A percentile compares a stretch with the other conserved stretches of the same genome.
These are phyloP conservation scores for Amanita rimosa DNA, from an alignment of 768 basidiomycete species.

Conservation along the genomic window DNA sequence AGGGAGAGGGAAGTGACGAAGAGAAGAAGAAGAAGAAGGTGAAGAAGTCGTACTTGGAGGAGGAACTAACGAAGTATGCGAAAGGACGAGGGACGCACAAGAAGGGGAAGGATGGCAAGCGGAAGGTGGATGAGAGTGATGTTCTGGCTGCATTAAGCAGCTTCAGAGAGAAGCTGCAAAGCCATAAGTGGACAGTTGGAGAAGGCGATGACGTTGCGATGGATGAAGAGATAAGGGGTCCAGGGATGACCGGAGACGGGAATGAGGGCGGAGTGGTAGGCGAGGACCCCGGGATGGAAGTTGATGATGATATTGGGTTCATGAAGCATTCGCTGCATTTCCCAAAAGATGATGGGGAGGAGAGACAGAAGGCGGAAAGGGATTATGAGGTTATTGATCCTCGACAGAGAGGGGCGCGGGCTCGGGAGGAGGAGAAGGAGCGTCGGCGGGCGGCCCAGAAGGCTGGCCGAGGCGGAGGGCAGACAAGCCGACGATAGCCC, in stretches of 20 bases:
- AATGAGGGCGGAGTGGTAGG: constrained; percentile 14
- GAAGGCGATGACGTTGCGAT: constrained; percentile 7
- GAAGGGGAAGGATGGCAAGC: constrained; percentile 35
- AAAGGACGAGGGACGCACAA: constrained; percentile 49
- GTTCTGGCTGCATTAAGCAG: constrained; percentile 56
- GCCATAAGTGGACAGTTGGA: constrained; percentile 16
- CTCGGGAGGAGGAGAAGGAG: constrained; percentile 70
- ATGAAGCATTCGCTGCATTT: constrained; percentile 63
- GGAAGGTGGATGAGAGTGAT: constrained; percentile 56
- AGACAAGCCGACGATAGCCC: background rate
- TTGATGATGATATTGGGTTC: constrained; percentile 71
- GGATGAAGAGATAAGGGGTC: background rate
- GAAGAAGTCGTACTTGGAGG: constrained; percentile 64
- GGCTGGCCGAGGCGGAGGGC: constrained; percentile 6
- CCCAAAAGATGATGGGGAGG: constrained; percentile 71
- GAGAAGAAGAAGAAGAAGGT: constrained; percentile 38
- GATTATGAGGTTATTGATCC: constrained; percentile 91
- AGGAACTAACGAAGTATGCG: constrained; percentile 75
- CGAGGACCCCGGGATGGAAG: constrained; percentile 53
- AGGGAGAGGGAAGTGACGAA: constrained; percentile 50
- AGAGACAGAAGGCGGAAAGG: constrained; percentile 63
- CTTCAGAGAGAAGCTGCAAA: constrained; percentile 63
- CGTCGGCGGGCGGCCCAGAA: constrained; percentile 37
- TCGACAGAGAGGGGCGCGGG: constrained; percentile 55
- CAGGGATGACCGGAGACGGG: constrained; percentile 8